Base-by-base conservation (phyloP, 139 green algal species). In the Picochlorum costavermella region DNA sequence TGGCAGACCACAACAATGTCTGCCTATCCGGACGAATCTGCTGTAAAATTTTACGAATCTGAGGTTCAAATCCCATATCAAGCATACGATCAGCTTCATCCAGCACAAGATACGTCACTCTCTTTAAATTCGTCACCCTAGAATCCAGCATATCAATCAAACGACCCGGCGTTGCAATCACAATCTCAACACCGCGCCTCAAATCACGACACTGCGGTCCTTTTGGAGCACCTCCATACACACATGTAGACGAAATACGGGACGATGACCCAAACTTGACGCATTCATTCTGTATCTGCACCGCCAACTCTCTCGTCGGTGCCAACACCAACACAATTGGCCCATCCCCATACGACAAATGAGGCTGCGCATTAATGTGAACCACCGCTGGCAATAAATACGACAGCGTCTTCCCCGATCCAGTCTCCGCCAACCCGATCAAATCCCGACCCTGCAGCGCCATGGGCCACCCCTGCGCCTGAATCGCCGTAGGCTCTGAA, bases 1-100 rank as follows among this genome's bases (percentile, higher is more conserved):
- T 98, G 13, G 92, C 92, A 33, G 74, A 89, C 82, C 92, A 97
- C 61, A 98, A 84, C 71, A 97, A 77, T 23, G 92, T 98, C 78
- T 98, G 92, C 23, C 92, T 68, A 66, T 94, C 87, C 6, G 87
- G 86, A 6, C 83, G 72, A 60, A 96, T 92, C 69, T 82, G 73
- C n/a, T 4, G 43, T 3, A 87, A 50, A 55, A 88, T 86, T 28
- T 81, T 83, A 37, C 67, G 65, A 43, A 92, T 87, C 69, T 91
- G 80, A 9, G 88, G 87, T 69, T 96, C 88, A 46, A 97, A 96
- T 40, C 91, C 91, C 88, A 96, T 96, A 76, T 96, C 90, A 63
- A 97, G 78, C 91, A 97, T 97, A 70, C 91, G 78, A 66, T 97
- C 91, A 8, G 91, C 91, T 81, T 97, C 91, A 66, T 97, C 91